phyloP scores from a whole-genome alignment of 2,329 filamentous ascomycete species.

The Didymella arachidicola region DNA sequence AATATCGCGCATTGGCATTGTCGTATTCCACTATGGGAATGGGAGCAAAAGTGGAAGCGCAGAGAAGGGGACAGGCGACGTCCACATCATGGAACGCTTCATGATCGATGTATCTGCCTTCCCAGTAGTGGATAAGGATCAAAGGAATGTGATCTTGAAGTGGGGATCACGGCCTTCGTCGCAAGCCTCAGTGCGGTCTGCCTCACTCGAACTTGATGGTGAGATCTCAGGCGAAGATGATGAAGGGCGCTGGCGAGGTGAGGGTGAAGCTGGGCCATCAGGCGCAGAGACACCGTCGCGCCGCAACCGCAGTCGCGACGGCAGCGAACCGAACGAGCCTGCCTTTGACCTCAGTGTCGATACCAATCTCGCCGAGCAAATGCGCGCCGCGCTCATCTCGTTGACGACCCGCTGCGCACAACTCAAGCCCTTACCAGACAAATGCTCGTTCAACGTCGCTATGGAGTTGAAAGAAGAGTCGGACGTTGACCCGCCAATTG shows the following conservation, averaged over 20 bases:
- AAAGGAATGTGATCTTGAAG: constrained; percentile 62
- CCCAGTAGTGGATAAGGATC: constrained; percentile 56
- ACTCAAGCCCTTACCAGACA: constrained; percentile 65
- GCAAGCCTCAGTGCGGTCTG: constrained; percentile 3
- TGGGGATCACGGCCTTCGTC: constrained; percentile 32
- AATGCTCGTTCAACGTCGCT: constrained; percentile 78
- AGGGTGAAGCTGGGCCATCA: neutral
- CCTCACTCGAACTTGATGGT: constrained; percentile 12
- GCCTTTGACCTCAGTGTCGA: constrained; percentile 35
- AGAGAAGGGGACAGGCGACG: constrained; percentile 30
- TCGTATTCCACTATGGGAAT: constrained; percentile 59
- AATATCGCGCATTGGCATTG: constrained; percentile 63
- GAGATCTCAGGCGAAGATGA: constrained; percentile 12
- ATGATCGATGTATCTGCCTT: constrained; percentile 67
- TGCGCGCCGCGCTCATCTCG: constrained; percentile 71
- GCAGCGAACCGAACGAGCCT: constrained; percentile 4
- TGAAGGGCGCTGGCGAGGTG: neutral
- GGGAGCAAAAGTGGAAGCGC: constrained; percentile 1
- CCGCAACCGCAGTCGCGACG: constrained; percentile 20
- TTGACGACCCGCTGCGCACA: constrained; percentile 67
- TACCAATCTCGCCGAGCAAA: constrained; percentile 74
- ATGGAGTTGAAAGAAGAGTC: constrained; percentile 73
- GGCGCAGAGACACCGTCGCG: constrained; percentile 8
- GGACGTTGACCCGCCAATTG: constrained; percentile 56
- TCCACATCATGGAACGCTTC: constrained; percentile 66